A percentile compares a stretch with the other conserved stretches of the same genome.
These are phyloP conservation scores for Saturnispora sekii DNA, from an alignment of 805 yeast species.

Conservation along the genomic window DNA sequence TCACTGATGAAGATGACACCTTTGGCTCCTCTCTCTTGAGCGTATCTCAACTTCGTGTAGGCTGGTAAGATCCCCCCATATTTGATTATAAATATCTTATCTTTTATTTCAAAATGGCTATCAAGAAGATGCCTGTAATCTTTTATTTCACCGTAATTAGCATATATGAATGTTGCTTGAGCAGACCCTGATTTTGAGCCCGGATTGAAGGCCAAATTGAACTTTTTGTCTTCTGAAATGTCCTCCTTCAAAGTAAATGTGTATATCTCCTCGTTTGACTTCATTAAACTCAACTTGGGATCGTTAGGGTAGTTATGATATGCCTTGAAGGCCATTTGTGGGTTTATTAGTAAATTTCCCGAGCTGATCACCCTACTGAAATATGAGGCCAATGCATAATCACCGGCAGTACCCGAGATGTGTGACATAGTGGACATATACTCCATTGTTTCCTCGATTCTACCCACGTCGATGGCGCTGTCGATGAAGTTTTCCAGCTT, in stretches of 20 bases:
- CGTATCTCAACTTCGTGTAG: slow-evolving; percentile 43
- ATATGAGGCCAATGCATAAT: slow-evolving; percentile 58
- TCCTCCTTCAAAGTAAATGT: slow-evolving; percentile 19
- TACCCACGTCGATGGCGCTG: slow-evolving; percentile 42
- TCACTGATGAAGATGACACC: slow-evolving; percentile 63
- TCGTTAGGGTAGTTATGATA: slow-evolving; percentile 55
- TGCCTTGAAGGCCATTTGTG: slow-evolving; percentile 41
- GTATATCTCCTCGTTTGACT: slow-evolving; percentile 15
- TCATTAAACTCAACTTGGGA: slow-evolving; percentile 23
- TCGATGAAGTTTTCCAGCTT: slow-evolving; percentile 41
- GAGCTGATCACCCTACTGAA: slow-evolving; percentile 48
- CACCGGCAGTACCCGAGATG: slow-evolving; percentile 82
- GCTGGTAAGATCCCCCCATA: slow-evolving; percentile 43
- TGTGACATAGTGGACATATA: slow-evolving; percentile 78
- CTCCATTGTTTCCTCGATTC: slow-evolving; percentile 57
- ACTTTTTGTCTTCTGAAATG: slow-evolving; percentile 8
- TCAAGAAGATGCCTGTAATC: slow-evolving; percentile 41
- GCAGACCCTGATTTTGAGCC: slow-evolving; percentile 52
- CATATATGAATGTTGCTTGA: slow-evolving; percentile 48
- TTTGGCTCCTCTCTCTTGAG: slow-evolving; percentile 45
- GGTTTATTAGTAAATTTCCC: slow-evolving; percentile 45
- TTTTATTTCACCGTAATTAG: slow-evolving; percentile 48
- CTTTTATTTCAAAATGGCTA: slow-evolving; percentile 32
- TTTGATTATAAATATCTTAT: slow-evolving; percentile 48
- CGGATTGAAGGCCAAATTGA: slow-evolving; percentile 52